Evolutionary conservation across 2,329 filamentous ascomycete genomes (phyloP).

Genomic region (Exophiala mesophila): DNA sequence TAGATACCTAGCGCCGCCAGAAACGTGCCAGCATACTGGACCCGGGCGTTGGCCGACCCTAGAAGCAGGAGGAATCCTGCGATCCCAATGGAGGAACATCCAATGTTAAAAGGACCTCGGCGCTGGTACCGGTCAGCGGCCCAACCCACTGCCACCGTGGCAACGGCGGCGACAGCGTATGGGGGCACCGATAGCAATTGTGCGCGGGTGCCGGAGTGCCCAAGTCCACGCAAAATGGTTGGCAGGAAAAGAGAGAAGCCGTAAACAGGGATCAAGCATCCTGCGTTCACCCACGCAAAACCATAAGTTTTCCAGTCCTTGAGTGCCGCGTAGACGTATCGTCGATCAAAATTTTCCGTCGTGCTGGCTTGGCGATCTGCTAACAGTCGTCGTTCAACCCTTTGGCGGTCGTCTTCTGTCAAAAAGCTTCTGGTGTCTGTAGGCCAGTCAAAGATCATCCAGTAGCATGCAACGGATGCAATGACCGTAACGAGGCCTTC

Average conservation of each 20-base stretch:
- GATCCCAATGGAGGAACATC: constrained; percentile 64
- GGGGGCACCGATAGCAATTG: constrained; percentile 65
- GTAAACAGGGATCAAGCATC: constrained; percentile 52
- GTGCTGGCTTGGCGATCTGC: constrained; percentile 41
- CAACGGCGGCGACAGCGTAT: constrained; percentile 56
- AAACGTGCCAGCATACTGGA: constrained; percentile 72
- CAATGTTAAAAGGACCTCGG: constrained; percentile 69
- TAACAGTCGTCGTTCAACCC: constrained; percentile 34
- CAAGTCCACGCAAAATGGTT: constrained; percentile 51
- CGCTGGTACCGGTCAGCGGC: constrained; percentile 52
- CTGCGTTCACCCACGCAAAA: constrained; percentile 42
- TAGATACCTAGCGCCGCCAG: constrained; percentile 84
- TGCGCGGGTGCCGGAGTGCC: constrained; percentile 52
- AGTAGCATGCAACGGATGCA: constrained; percentile 39
- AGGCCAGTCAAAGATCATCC: constrained; percentile 47
- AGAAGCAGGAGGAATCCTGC: constrained; percentile 76
- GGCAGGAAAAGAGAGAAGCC: constrained; percentile 59
- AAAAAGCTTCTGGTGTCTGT: constrained; percentile 46
- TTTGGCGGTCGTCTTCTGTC: constrained; percentile 43
- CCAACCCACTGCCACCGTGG: constrained; percentile 50
- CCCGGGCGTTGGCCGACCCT: constrained; percentile 29
- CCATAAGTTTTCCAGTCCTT: constrained; percentile 48
- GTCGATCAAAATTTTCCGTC: constrained; percentile 37
- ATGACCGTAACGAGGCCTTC: constrained; percentile 38
- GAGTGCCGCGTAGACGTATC: constrained; percentile 46